phyloP scores from a whole-genome alignment of 805 yeast genomes.

The Yarrowia sp. region DNA sequence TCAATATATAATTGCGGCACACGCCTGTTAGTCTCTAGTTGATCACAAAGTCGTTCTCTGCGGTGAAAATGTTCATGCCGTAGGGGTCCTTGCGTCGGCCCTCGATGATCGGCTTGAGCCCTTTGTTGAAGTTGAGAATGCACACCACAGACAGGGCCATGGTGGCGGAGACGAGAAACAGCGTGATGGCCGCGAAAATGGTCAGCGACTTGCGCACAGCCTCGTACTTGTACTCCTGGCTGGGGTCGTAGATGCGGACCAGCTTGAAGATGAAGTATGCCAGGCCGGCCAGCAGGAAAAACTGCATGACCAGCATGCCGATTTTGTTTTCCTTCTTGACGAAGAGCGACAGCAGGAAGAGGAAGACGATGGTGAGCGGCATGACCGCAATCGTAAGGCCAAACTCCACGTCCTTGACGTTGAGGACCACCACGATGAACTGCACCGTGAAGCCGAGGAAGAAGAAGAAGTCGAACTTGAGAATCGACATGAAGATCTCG shows the following conservation, averaged over 20 bases:
- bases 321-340: slow-evolving; percentile 41
- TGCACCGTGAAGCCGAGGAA: slow-evolving; percentile 52
- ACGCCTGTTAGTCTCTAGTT: neutral
- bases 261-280: slow-evolving; percentile 50
- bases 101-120: slow-evolving; percentile 32
- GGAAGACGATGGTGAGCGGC: slow-evolving; percentile 45
- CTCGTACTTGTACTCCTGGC: slow-evolving; percentile 40
- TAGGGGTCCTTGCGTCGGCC: slow-evolving; percentile 12
- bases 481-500: slow-evolving; percentile 43
- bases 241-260: slow-evolving; percentile 46
- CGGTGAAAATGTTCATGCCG: slow-evolving; percentile 22
- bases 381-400: slow-evolving; percentile 48
- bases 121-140: slow-evolving; percentile 36
- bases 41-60: slow-evolving; percentile 11
- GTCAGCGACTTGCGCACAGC: slow-evolving; percentile 49
- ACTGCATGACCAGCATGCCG: slow-evolving; percentile 38
- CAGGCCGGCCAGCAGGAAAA: slow-evolving; percentile 43
- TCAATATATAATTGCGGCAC: neutral
- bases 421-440: slow-evolving; percentile 47
- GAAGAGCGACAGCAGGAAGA: slow-evolving; percentile 43
- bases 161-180: slow-evolving; percentile 43
- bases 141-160: slow-evolving; percentile 37
- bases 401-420: slow-evolving; percentile 45
- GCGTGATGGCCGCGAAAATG: slow-evolving; percentile 46
- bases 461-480: slow-evolving; percentile 48